phyloP scores from a whole-genome alignment of 139 green algal genomes.

The Closterium sp. region DNA sequence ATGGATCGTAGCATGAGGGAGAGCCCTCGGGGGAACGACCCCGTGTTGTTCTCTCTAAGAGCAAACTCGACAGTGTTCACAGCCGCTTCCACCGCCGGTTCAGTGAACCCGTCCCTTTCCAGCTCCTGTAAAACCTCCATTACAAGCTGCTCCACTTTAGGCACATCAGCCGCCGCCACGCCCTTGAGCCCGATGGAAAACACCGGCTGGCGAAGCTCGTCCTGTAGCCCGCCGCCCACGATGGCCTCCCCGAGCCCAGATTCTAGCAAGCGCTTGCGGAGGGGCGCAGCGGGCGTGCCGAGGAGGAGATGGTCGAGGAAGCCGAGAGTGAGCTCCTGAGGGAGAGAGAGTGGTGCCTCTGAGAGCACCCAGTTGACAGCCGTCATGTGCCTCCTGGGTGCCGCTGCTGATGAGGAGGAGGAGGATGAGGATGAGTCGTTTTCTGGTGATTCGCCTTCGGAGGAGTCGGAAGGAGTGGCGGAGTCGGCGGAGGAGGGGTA shows the following conservation, averaged over 20 bases:
- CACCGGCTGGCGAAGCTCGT: constrained; percentile 73
- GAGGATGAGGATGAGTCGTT: constrained; percentile 39
- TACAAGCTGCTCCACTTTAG: constrained; percentile 85
- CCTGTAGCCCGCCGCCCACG: constrained; percentile 87
- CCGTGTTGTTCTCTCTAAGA: constrained; percentile 99
- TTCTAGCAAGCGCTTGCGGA: constrained; percentile 90
- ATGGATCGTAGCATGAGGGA: constrained; percentile 93
- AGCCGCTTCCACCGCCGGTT: constrained; percentile 80
- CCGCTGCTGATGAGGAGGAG: constrained; percentile 49
- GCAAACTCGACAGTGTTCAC: constrained; percentile 98
- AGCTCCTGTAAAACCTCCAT: constrained; percentile 72
- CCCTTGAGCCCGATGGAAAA: constrained; percentile 68
- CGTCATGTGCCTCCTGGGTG: constrained; percentile 71
- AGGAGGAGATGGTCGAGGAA: constrained; percentile 97
- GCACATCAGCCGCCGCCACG: constrained; percentile 66
- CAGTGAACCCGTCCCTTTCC: constrained; percentile 69
- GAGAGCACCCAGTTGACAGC: constrained; percentile 90
- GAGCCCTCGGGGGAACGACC: constrained; percentile 90
- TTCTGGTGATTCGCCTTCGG: neutral
- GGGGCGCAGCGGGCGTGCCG: constrained; percentile 82
- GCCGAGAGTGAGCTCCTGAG: constrained; percentile 87
- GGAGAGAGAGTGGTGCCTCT: constrained; percentile 80
- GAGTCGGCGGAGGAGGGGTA: constrained; percentile 64
- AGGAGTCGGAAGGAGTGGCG: neutral
- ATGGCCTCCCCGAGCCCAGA: constrained; percentile 85